Conservation (phyloP, 2,329 filamentous ascomycete species). For the Aureobasidium pullulans region DNA sequence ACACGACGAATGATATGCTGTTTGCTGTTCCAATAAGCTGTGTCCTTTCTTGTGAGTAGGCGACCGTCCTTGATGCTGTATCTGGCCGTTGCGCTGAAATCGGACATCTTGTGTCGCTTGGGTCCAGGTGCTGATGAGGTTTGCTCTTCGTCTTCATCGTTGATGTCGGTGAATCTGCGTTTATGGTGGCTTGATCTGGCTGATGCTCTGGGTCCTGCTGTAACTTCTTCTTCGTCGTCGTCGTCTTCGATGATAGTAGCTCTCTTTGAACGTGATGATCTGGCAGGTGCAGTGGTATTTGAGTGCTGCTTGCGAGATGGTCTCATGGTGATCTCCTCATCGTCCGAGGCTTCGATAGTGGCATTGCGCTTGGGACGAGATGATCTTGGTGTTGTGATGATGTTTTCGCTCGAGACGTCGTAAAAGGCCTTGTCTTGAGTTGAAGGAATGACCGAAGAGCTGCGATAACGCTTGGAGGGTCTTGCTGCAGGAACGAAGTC, state of each 20-base stretch:
- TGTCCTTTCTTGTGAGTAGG: not conserved
- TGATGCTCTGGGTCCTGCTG: not conserved
- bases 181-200: not conserved
- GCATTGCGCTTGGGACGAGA: not conserved
- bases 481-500: not conserved
- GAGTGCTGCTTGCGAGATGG: no score
- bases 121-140: not conserved
- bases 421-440: slow-evolving; percentile 2
- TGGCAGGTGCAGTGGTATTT: not conserved
- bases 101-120: not conserved
- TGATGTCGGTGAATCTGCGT: not conserved
- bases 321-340: no score
- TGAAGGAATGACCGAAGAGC: not conserved
- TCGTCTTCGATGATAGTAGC: not conserved
- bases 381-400: not conserved
- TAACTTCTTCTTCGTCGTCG: not conserved
- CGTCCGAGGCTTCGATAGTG: no score
- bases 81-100: not conserved
- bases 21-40: no score
- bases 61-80: not conserved
- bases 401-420: not conserved
- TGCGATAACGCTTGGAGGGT: not conserved
- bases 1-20: not conserved
- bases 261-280: not conserved
- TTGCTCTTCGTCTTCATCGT: not conserved